Evolutionary conservation across 2,329 filamentous ascomycete species (phyloP).

Genomic region (Aspergillus sp.): DNA sequence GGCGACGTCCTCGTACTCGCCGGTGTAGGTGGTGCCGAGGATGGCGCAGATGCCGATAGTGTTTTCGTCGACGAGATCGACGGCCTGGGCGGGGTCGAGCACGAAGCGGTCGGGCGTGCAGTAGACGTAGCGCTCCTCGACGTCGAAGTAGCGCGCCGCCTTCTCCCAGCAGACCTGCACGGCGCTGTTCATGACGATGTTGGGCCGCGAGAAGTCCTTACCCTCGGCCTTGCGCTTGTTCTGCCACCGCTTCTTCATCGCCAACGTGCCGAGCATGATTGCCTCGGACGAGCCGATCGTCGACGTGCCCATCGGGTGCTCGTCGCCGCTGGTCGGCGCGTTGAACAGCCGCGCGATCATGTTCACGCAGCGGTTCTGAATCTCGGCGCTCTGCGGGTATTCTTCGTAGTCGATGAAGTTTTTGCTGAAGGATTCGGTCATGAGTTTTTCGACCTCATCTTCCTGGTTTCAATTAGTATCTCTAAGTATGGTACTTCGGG

Average conservation of each 20-base stretch:
- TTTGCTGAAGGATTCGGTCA: constrained; percentile 87
- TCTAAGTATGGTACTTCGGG: neutral
- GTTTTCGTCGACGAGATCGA: constrained; percentile 64
- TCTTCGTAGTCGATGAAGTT: constrained; percentile 94
- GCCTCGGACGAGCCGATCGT: constrained; percentile 83
- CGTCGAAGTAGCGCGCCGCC: constrained; percentile 81
- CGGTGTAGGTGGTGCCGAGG: constrained; percentile 89
- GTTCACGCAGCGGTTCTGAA: constrained; percentile 87
- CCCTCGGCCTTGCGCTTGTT: constrained; percentile 79
- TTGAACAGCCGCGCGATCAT: constrained; percentile 92
- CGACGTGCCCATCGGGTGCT: constrained; percentile 76
- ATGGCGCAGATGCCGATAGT: constrained; percentile 91
- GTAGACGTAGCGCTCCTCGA: constrained; percentile 79
- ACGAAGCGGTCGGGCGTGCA: constrained; percentile 61
- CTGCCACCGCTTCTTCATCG: constrained; percentile 95
- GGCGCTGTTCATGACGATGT: constrained; percentile 92
- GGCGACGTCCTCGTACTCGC: constrained; percentile 93
- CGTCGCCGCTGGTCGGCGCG: constrained; percentile 59
- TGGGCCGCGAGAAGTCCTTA: constrained; percentile 76
- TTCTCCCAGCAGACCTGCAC: constrained; percentile 99
- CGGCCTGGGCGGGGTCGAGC: constrained; percentile 61
- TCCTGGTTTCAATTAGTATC: constrained; percentile 53
- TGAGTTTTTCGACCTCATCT: constrained; percentile 92
- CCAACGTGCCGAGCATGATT: constrained; percentile 57
- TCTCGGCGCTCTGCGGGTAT: constrained; percentile 76